phyloP scores from a whole-genome alignment of 2,329 filamentous ascomycete species.

The Colletotrichum chlorophyti region DNA sequence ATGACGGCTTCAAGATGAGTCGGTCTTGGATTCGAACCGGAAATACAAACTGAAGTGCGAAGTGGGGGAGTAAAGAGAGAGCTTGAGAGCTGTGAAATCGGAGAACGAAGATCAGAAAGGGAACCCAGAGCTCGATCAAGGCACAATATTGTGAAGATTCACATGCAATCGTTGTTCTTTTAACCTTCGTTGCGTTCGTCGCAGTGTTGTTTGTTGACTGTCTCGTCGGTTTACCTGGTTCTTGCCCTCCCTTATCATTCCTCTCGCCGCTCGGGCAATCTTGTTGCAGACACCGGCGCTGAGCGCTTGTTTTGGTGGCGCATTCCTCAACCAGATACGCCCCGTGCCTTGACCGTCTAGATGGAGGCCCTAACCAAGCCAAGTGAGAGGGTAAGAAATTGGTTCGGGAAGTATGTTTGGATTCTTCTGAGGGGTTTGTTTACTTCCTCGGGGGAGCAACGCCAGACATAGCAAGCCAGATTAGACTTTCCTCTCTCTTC shows the following conservation, averaged over 20 bases:
- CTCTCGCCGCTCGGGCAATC: conserved; percentile 28
- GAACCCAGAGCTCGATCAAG: too few species aligned
- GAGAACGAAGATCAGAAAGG: neutral
- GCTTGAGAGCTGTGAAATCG: neutral
- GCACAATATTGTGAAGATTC: conserved; percentile 10
- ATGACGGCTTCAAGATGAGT: too few species aligned
- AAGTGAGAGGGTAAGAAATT: conserved; percentile 1
- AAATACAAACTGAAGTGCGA: neutral
- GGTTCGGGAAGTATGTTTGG: conserved; percentile 22
- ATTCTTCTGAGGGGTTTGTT: conserved; percentile 4
- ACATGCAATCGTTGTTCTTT: conserved; percentile 22
- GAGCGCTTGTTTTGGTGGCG: conserved; percentile 25
- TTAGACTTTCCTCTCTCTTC: too few species aligned
- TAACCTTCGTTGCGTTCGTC: conserved; percentile 16
- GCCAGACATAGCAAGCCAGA: too few species aligned
- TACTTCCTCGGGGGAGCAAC: conserved; percentile 2
- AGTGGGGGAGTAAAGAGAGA: neutral
- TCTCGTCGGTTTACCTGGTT: conserved; percentile 10
- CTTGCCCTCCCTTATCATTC: conserved; percentile 27
- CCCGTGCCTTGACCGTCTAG: conserved; percentile 25
- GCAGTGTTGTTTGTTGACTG: conserved; percentile 26
- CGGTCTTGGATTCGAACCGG: too few species aligned
- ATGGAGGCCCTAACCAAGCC: conserved; percentile 1
- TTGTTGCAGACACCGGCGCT: conserved; percentile 28
- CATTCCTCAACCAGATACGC: conserved; percentile 26